Percentiles rank a stretch among this genome's conserved stretches.
These are phyloP conservation scores for Neurospora sp. DNA, from an alignment of 495 filamentous ascomycete genomes.

Conservation along the genomic window DNA sequence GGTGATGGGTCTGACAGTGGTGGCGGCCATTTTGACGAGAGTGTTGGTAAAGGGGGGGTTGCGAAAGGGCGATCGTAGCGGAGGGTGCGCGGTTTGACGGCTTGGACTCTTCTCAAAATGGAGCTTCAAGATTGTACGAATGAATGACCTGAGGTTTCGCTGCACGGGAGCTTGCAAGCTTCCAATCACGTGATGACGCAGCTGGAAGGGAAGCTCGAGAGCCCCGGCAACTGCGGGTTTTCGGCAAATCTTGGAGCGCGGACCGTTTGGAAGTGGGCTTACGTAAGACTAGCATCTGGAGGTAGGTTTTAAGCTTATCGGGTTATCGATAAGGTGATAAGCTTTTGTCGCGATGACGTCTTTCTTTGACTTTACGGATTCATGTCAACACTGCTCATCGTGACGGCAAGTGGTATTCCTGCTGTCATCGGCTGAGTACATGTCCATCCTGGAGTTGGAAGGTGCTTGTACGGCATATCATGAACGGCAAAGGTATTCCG, in stretches of 20 bases:
- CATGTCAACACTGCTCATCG: background rate
- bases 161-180: constrained; percentile 8
- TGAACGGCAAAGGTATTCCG: background rate
- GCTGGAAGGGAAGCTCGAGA: background rate
- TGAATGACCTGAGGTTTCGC: constrained; percentile 19
- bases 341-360: background rate
- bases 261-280: background rate
- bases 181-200: background rate
- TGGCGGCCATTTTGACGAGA: constrained; percentile 28
- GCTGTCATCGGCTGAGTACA: background rate
- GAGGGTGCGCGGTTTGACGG: constrained; percentile 19
- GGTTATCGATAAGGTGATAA: background rate
- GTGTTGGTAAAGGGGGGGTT: constrained; percentile 7
- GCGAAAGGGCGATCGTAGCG: constrained; percentile 8
- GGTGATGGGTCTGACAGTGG: constrained; percentile 17
- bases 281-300: background rate
- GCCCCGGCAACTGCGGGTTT: background rate
- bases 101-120: constrained; percentile 8
- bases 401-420: background rate
- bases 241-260: background rate
- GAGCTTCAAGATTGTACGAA: constrained; percentile 10
- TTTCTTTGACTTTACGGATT: background rate
- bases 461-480: background rate
- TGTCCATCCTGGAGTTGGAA: background rate
- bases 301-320: background rate